These are phyloP conservation scores for Pulveroboletus sp. DNA, from an alignment of 768 basidiomycete genomes.

Conservation along the genomic window DNA sequence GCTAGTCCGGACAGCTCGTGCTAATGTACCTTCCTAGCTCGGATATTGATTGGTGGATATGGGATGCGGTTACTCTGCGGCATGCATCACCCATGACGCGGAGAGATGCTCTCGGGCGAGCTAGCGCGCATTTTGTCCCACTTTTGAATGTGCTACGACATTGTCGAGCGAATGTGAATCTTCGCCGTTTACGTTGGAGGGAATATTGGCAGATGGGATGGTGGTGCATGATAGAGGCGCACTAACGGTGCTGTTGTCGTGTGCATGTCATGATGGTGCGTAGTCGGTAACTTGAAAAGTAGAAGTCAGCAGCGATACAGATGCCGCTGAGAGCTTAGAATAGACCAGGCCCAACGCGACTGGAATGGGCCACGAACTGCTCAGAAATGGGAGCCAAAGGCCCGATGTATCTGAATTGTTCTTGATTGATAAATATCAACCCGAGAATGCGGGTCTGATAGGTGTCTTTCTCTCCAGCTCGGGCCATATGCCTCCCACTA, in stretches of 20 bases:
- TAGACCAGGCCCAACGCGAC: not conserved
- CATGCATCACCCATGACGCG: not conserved
- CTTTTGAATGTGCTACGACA: not conserved
- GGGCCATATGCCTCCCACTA: not conserved
- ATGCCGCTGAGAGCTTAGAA: not conserved
- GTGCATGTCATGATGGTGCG: conserved; percentile 3
- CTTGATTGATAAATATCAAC: conserved; percentile 12
- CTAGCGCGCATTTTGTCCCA: not conserved
- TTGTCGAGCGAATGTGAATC: not conserved
- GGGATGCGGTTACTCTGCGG: not conserved
- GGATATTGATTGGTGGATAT: not conserved
- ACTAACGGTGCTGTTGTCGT: conserved; percentile 5
- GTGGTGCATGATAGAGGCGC: not conserved
- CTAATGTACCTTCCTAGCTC: not conserved
- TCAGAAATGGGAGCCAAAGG: not conserved
- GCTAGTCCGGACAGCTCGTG: not conserved
- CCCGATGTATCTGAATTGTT: conserved; percentile 3
- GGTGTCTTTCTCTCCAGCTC: not conserved
- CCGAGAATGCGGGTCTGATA: conserved; percentile 6
- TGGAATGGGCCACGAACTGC: not conserved
- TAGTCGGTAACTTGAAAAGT: not conserved
- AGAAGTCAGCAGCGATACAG: not conserved
- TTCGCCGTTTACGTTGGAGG: not conserved
- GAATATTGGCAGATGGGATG: not conserved
- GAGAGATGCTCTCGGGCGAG: not conserved